Percentiles rank a stretch among this genome's conserved stretches.
These are phyloP conservation scores for Colletotrichum siamense DNA, from an alignment of 2,329 filamentous ascomycete genomes.

Conservation along the genomic window DNA sequence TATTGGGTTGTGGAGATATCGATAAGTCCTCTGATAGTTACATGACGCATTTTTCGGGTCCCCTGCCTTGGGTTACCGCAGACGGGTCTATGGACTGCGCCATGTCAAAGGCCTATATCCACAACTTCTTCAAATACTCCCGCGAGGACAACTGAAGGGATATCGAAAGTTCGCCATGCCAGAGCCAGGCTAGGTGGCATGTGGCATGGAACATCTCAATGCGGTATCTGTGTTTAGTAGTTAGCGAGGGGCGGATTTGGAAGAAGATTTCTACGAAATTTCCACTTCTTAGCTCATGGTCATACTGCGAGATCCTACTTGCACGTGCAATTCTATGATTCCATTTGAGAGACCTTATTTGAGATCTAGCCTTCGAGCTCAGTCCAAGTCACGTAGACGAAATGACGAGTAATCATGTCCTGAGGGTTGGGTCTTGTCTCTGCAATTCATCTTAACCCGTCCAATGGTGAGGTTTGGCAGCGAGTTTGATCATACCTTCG, in stretches of 20 bases:
- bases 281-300: not conserved
- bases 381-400: not conserved
- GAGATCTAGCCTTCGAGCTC: accelerated
- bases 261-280: not conserved
- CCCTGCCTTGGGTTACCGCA: not conserved
- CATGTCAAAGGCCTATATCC: not conserved
- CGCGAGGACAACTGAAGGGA: not conserved
- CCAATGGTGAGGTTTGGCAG: not conserved
- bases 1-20: not conserved
- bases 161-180: not conserved
- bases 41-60: not conserved
- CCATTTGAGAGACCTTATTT: accelerated
- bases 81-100: not conserved
- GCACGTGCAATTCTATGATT: not conserved
- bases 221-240: not conserved
- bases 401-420: accelerated
- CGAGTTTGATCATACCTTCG: not conserved
- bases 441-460: not conserved
- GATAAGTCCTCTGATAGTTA: not conserved
- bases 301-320: not conserved
- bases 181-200: not conserved
- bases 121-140: not conserved
- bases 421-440: not conserved
- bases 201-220: not conserved
- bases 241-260: not conserved